phyloP scores from a whole-genome alignment of 139 green algal species.

The Tetradesmus lagerheimii region DNA sequence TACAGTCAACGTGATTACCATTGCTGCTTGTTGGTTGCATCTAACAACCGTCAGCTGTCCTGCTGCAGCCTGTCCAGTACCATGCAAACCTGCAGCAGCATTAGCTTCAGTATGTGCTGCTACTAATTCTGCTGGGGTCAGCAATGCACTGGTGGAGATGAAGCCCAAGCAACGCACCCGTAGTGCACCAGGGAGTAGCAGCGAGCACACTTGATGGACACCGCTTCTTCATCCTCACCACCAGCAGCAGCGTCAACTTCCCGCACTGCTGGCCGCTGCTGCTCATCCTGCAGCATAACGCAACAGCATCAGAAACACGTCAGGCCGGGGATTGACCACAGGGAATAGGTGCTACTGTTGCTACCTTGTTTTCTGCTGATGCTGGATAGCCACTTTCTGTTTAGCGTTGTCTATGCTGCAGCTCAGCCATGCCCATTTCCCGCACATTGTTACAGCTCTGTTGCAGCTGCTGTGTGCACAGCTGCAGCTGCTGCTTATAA shows the following conservation, averaged over 20 bases:
- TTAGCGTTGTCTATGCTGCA: not conserved
- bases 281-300: conserved; percentile 45
- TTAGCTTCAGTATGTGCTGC: not conserved
- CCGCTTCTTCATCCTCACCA: conserved; percentile 29
- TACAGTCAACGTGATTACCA: too few species aligned
- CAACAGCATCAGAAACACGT: not conserved
- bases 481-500: not conserved
- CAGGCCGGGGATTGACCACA: too few species aligned
- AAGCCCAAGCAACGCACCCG: conserved; percentile 67
- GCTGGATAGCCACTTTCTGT: not conserved
- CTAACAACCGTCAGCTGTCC: too few species aligned
- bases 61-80: too few species aligned
- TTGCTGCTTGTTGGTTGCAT: too few species aligned
- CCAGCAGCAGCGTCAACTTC: not conserved
- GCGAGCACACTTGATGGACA: conserved; percentile 84
- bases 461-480: not conserved
- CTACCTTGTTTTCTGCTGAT: not conserved
- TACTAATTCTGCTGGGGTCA: not conserved
- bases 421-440: not conserved
- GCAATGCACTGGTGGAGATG: too few species aligned
- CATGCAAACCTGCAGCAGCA: not conserved
- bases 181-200: conserved; percentile 92
- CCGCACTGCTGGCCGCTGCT: conserved; percentile 34
- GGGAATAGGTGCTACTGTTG: not conserved
- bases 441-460: not conserved